Percentiles rank a stretch among this genome's conserved stretches.
Evolutionary conservation across 2,329 filamentous ascomycete species (phyloP).

Genomic region (Capronia americana): DNA sequence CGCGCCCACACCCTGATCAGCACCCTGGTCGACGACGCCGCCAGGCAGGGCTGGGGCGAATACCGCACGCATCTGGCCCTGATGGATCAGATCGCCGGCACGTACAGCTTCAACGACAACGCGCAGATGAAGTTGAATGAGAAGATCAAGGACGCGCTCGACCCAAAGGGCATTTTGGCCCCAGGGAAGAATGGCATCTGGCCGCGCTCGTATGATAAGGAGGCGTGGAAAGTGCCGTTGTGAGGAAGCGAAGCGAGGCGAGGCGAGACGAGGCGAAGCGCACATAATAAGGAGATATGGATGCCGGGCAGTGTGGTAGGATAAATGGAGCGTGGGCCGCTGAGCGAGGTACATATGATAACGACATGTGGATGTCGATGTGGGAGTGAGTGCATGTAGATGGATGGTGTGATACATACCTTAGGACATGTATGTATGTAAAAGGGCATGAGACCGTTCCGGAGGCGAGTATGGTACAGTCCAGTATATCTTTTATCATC

Average conservation of each 20-base stretch:
- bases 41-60: constrained; percentile 53
- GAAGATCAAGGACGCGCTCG: constrained; percentile 55
- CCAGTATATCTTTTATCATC: no score
- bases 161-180: constrained; percentile 57
- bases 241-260: background rate
- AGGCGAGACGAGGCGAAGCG: no score
- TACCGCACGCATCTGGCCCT: constrained; percentile 55
- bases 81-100: constrained; percentile 54
- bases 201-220: constrained; percentile 32
- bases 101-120: constrained; percentile 52
- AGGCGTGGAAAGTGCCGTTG: background rate
- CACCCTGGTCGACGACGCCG: constrained; percentile 46
- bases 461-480: no score
- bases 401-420: no score
- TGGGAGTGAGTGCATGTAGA: no score
- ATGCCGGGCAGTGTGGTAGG: no score
- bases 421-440: no score
- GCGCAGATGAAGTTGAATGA: constrained; percentile 54
- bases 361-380: no score
- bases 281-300: no score
- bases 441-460: no score
- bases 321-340: no score
- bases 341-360: no score
- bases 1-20: constrained; percentile 48
- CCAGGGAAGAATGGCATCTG: constrained; percentile 57